Evolutionary conservation across 306 rosid genomes (phyloP).

Genomic region (Delonix regia): DNA sequence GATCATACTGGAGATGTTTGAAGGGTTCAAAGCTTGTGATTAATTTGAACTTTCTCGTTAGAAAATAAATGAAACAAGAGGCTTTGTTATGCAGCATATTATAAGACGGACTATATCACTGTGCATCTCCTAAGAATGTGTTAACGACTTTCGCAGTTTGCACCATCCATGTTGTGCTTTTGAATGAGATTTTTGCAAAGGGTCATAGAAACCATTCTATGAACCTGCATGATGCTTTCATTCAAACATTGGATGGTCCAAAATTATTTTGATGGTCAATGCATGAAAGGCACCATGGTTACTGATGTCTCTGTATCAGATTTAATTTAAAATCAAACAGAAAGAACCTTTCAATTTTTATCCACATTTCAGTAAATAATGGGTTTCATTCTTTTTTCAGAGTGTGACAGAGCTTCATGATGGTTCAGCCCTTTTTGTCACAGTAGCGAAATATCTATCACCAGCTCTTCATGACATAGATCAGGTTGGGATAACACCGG

Average conservation of each 20-base stretch:
- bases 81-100: neutral
- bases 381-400: slow-evolving; percentile 46
- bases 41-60: neutral
- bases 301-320: slow-evolving; percentile 14
- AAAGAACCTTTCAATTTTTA: slow-evolving; percentile 13
- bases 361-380: slow-evolving; percentile 6
- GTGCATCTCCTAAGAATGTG: neutral
- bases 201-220: neutral
- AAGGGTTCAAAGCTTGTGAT: neutral
- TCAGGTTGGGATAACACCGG: slow-evolving; percentile 89
- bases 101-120: neutral
- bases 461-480: slow-evolving; percentile 95
- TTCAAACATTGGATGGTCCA: neutral
- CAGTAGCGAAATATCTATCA: slow-evolving; percentile 91
- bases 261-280: neutral
- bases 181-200: neutral
- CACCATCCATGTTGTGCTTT: neutral
- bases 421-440: slow-evolving; percentile 91
- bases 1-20: neutral
- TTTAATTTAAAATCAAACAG: neutral
- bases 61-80: slow-evolving; percentile 16
- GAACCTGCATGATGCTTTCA: neutral
- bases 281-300: slow-evolving; percentile 1
- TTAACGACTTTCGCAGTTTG: neutral
- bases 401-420: slow-evolving; percentile 94